These are phyloP conservation scores for Podospora pseudocomata DNA, from an alignment of 495 filamentous ascomycete genomes.

Conservation along the genomic window DNA sequence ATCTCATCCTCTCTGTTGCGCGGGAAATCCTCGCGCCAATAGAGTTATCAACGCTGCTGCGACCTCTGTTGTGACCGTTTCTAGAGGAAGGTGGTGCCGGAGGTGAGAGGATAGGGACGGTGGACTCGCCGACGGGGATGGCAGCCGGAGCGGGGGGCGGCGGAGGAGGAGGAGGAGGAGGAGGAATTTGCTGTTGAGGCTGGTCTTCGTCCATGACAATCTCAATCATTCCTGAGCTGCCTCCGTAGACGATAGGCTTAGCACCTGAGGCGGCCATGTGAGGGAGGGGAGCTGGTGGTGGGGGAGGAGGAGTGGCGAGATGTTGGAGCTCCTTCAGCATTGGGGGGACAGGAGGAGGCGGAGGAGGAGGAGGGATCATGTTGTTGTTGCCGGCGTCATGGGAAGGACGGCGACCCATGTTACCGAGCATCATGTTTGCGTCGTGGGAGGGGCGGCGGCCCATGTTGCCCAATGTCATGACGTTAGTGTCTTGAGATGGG, in stretches of 20 bases:
- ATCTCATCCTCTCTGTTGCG: slow-evolving; percentile 65
- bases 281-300: slow-evolving; percentile 59
- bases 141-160: slow-evolving; percentile 21
- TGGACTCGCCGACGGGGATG: slow-evolving; percentile 22
- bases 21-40: slow-evolving; percentile 57
- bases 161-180: slow-evolving; percentile 27
- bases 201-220: slow-evolving; percentile 68
- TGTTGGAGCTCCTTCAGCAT: slow-evolving; percentile 84
- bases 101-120: slow-evolving; percentile 35
- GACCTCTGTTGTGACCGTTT: slow-evolving; percentile 59
- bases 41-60: slow-evolving; percentile 62
- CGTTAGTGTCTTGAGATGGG: slow-evolving; percentile 4
- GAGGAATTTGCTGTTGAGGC: slow-evolving; percentile 23
- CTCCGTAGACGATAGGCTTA: slow-evolving; percentile 37
- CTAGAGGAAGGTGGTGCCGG: slow-evolving; percentile 37
- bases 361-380: slow-evolving; percentile 45
- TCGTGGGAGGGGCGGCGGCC: slow-evolving; percentile 52
- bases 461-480: slow-evolving; percentile 7
- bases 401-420: slow-evolving; percentile 27
- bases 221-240: slow-evolving; percentile 63
- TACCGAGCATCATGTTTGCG: slow-evolving; percentile 26
- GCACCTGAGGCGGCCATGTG: slow-evolving; percentile 17
- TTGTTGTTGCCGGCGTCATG: slow-evolving; percentile 26
- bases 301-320: slow-evolving; percentile 63
- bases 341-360: slow-evolving; percentile 51